These are phyloP conservation scores for Prunus persica DNA, from an alignment of 306 rosid genomes.

Conservation along the genomic window DNA sequence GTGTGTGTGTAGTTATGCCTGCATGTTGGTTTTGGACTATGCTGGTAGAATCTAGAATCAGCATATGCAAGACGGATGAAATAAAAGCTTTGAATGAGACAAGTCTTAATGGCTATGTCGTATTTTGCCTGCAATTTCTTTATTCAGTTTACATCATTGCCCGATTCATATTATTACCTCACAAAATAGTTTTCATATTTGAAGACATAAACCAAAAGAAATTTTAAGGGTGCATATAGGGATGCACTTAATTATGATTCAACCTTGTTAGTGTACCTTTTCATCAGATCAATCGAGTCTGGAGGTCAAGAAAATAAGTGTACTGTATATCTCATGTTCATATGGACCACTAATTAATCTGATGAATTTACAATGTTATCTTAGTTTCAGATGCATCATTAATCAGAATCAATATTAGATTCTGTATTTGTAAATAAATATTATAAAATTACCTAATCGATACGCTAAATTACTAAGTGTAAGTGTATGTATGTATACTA, in stretches of 20 bases:
- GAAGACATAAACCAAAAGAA: background rate
- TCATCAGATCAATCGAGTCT: background rate
- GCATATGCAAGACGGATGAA: background rate
- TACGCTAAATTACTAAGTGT: background rate
- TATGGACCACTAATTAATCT: background rate
- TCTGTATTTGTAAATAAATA: background rate
- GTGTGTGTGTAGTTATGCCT: background rate
- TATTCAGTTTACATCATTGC: background rate
- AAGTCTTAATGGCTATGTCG: background rate
- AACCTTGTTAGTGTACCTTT: too few relatives aligned
- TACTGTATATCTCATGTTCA: background rate
- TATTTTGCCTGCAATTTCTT: too few relatives aligned
- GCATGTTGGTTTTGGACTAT: slow-evolving; percentile 2
- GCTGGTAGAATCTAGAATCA: background rate
- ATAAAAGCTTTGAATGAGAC: background rate
- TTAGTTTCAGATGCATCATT: background rate
- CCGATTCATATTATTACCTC: too few relatives aligned
- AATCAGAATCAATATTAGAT: background rate
- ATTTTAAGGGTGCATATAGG: background rate
- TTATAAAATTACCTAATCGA: background rate
- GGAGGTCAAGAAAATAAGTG: background rate
- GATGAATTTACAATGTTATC: background rate
- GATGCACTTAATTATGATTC: too few relatives aligned
- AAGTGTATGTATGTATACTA: too few relatives aligned
- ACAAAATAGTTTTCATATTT: background rate